Base-by-base conservation (phyloP, 768 basidiomycete genomes). In the Botryobasidium botryosum region DNA sequence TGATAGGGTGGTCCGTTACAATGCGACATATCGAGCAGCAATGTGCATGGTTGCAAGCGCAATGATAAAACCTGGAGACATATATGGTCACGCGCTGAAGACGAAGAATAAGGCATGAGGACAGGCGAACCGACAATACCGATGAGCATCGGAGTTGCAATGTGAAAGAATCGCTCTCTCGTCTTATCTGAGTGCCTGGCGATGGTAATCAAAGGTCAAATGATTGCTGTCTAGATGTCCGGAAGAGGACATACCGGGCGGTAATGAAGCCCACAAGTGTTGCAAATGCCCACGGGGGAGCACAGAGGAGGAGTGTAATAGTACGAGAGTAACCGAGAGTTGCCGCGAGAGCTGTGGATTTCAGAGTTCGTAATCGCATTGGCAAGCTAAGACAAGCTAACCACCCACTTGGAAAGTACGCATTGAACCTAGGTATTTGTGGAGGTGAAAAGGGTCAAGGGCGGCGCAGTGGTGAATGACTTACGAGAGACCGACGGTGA, bases 71-170 rank as follows among this genome's bases (percentile, higher is more conserved):
- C n/a, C n/a, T n/a, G n/a, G n/a, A n/a, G n/a, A n/a, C n/a, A n/a
- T n/a, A n/a, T n/a, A n/a, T n/a, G n/a, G n/a, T n/a, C n/a, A n/a
- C n/a, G n/a, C n/a, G n/a, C n/a, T n/a, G n/a, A n/a, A n/a, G n/a
- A n/a, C n/a, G n/a, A n/a, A n/a, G n/a, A n/a, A n/a, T n/a, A n/a
- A n/a, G n/a, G n/a, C n/a, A n/a, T n/a, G n/a, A n/a, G n/a, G n/a
- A n/a, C n/a, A n/a, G n/a, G n/a, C n/a, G n/a, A n/a, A n/a, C 80
- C 83, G 12, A 80, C 47, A 26, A 82, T 67, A 12, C 81, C 82
- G 15, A 77, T 43, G 20, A 61, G 46, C 29, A 80, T 58, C 1
- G 81, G 67, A 10, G 59, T 39, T 1, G 62, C 59, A 45, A 75
- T 74, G 59, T 87, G 80, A 56, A 64, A 70, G 64, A 72, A 84